Evolutionary conservation across 345 rosid species (phyloP), one percentile per base, ranked within the genome.

Genomic region (Gossypium mustelinum): DNA sequence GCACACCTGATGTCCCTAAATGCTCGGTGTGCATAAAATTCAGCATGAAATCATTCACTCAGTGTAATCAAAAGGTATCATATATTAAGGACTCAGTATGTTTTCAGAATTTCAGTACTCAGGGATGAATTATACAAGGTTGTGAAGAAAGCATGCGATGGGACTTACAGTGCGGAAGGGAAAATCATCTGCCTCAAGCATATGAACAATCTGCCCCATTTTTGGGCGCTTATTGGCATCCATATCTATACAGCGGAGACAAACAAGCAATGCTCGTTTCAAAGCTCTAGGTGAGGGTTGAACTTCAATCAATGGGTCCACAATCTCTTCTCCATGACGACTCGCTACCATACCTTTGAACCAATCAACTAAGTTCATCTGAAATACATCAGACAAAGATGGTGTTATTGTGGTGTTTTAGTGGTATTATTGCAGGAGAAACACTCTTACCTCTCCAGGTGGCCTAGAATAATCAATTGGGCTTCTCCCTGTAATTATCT

Each of bases 341-440:
- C 90, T 89, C 13, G 90, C 91, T 50, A 94, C 92, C 98, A 92
- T 94, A 65, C 94, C 95, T 85, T 89, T 94, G 45, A 94, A 91
- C 98, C 98, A 94, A 68, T 94, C 98, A 61, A 92, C 92, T 77
- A 94, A 83, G 79, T 92, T 94, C 92, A 89, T 91, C 97, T 94
- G 87, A 64, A 76, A 70, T 29, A 69, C 7, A 77, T 77, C 11
- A 16, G 13, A 29, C 59, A 1, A 24, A 18, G 72, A 56, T 55
- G 58, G 47, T 55, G 56, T 74, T 45, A 64, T 11, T 50, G 47
- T 0, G 6, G 16, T 47, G 22, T 16, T 52, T 3, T 61, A 18
- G 11, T 29, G 24, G 44, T 57, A 24, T 48, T 29, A 34, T 34
- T 34, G 41, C 7, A 66, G 68, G 34, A 17, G 9, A 64, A 16